Percentiles rank a stretch among this genome's conserved stretches.
Evolutionary conservation across 1,284 basidiomycete species (phyloP).

Genomic region (Ustilago trichophora): DNA sequence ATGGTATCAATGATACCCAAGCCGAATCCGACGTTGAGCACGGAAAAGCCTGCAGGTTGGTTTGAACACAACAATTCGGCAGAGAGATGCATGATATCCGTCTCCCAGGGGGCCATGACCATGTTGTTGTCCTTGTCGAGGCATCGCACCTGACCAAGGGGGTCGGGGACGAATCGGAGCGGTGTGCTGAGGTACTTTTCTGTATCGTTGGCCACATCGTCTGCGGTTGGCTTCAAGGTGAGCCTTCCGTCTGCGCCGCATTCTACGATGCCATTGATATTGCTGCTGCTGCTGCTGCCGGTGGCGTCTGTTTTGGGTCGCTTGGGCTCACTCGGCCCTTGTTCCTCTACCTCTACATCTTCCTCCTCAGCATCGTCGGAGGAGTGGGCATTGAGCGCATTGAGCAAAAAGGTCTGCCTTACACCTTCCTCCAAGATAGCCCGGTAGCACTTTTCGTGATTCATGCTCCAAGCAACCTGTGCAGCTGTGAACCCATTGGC

Average conservation of each 20-base stretch:
- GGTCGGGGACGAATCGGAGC: conserved; percentile 73
- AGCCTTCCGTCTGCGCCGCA: conserved; percentile 67
- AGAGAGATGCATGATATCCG: conserved; percentile 61
- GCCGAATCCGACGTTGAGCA: conserved; percentile 93
- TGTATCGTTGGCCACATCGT: conserved; percentile 70
- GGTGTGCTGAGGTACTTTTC: conserved; percentile 78
- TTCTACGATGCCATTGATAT: not conserved
- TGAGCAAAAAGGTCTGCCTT: conserved; percentile 53
- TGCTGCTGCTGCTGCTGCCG: too few species aligned
- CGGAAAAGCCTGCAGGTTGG: conserved; percentile 71
- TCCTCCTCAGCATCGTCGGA: conserved; percentile 12
- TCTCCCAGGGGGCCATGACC: conserved; percentile 73
- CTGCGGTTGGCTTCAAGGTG: conserved; percentile 58
- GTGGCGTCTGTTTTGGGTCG: conserved; percentile 6
- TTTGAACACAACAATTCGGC: conserved; percentile 52
- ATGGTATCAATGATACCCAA: conserved; percentile 89
- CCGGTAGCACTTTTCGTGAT: conserved; percentile 50
- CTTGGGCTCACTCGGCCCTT: conserved; percentile 17
- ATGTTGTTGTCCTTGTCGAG: conserved; percentile 75
- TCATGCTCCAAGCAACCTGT: conserved; percentile 60
- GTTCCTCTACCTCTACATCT: conserved; percentile 12
- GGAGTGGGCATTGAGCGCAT: conserved; percentile 23
- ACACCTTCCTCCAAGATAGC: conserved; percentile 67
- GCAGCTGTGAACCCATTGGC: conserved; percentile 57
- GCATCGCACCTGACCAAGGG: conserved; percentile 82